phyloP scores from a whole-genome alignment of 2,329 filamentous ascomycete species.

The Ascochyta clinopodiicola region DNA sequence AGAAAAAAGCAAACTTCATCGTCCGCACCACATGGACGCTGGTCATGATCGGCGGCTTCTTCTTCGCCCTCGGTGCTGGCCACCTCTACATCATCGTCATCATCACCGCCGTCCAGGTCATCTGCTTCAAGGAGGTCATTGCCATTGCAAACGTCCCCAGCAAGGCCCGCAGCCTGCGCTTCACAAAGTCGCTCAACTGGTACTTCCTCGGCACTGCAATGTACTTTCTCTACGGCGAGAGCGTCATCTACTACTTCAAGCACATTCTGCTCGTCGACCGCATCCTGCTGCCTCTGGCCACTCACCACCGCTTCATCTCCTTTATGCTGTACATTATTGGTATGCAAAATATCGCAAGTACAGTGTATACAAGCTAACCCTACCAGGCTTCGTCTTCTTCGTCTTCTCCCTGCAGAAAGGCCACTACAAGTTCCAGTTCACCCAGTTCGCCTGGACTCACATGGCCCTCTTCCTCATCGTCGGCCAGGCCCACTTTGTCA shows the following conservation, averaged over 20 bases:
- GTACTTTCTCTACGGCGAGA: constrained; percentile 99
- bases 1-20: constrained; percentile 98
- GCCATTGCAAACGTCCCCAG: constrained; percentile 95
- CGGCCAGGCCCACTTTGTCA: constrained; percentile 97
- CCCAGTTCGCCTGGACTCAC: constrained; percentile 98
- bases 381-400: constrained; percentile 92
- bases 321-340: constrained; percentile 98
- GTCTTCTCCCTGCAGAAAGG: constrained; percentile 93
- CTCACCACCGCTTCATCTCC: constrained; percentile 97
- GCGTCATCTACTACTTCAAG: constrained; percentile 99
- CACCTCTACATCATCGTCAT: constrained; percentile 97
- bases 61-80: constrained; percentile 88
- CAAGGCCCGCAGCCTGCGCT: constrained; percentile 85
- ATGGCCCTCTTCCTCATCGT: constrained; percentile 99
- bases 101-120: constrained; percentile 91
- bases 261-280: constrained; percentile 95
- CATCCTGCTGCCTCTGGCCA: constrained; percentile 89
- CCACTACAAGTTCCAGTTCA: constrained; percentile 98
- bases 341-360: constrained; percentile 52
- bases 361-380: constrained; percentile 30
- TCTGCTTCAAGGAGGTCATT: constrained; percentile 99
- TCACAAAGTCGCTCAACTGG: constrained; percentile 97
- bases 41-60: constrained; percentile 95
- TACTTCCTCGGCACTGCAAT: constrained; percentile 99
- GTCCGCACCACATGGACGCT: constrained; percentile 97